Evolutionary conservation across 108 stramenopile genomes (phyloP).

Genomic region (Nitzschia inconspicua): DNA sequence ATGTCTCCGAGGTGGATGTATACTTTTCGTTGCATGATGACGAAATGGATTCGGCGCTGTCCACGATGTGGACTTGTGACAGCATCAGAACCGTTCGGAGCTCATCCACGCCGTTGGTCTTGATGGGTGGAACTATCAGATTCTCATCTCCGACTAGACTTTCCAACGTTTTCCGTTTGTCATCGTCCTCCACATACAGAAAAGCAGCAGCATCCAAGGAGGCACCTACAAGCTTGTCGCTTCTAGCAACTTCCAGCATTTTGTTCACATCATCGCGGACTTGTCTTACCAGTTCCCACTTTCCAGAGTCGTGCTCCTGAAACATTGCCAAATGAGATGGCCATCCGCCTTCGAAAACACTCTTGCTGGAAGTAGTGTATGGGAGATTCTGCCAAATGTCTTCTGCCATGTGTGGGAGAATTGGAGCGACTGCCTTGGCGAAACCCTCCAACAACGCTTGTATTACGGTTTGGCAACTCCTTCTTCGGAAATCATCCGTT

Average conservation of each 20-base stretch:
- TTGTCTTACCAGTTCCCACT: slow-evolving; percentile 67
- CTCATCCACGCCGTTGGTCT: slow-evolving; percentile 90
- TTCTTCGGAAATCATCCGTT: slow-evolving; percentile 76
- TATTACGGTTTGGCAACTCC: slow-evolving; percentile 91
- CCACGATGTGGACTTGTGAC: slow-evolving; percentile 80
- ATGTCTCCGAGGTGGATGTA: slow-evolving; percentile 50
- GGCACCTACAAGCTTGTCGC: slow-evolving; percentile 86
- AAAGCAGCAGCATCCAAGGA: slow-evolving; percentile 81
- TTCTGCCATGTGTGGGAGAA: slow-evolving; percentile 97
- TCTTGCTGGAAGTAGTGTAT: slow-evolving; percentile 54
- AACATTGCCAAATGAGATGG: slow-evolving; percentile 49
- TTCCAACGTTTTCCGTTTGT: slow-evolving; percentile 42
- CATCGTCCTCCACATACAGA: slow-evolving; percentile 68
- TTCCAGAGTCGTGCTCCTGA: slow-evolving; percentile 50
- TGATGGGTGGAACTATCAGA: slow-evolving; percentile 69
- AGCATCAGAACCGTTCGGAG: slow-evolving; percentile 84
- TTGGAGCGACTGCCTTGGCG: slow-evolving; percentile 84
- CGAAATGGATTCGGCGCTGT: slow-evolving; percentile 42
- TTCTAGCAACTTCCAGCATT: slow-evolving; percentile 72
- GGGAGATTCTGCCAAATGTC: slow-evolving; percentile 95
- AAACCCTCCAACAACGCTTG: slow-evolving; percentile 82
- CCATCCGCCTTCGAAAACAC: slow-evolving; percentile 82
- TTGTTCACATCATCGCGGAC: slow-evolving; percentile 89
- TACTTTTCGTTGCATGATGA: slow-evolving; percentile 59
- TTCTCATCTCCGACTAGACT: slow-evolving; percentile 69